Evolutionary conservation across 179 eudicot species (phyloP), one percentile per base, ranked within the genome.

Genomic region (Beta corolliflora): DNA sequence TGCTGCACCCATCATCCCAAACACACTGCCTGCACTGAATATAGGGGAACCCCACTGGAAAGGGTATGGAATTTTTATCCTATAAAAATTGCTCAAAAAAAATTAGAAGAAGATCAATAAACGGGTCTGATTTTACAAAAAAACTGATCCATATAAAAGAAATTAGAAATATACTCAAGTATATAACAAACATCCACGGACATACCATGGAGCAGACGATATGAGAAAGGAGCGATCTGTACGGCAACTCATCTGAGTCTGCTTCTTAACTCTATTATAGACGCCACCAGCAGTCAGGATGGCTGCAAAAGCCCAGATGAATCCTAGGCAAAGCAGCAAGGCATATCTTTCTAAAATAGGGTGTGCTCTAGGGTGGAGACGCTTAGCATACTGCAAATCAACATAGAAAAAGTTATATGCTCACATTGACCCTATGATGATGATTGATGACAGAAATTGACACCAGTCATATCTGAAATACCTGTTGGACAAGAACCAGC

Each of bases 1-100:
- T 66, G 97, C 93, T 65, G 99, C 98, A 58, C 99, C 99, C 91
- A 96, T 89, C 99, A 96, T 96, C 61, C 98, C 99, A 80, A 96
- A 93, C 78, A 94, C 97, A 83, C 95, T 94, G 82, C 97, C 88
- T 64, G 99, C 99, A 83, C 94, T 91, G 81, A 96, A 96, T 82
- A 96, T 87, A 8, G 98, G 98, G 67, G 95, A 29, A 76, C 99
- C 99, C 98, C 98, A 96, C 82, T 94, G 97, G 78, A 94, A 93
- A 48, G 99, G 98, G 83, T 96, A 94, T 0, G 98, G 93, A 65
- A 94, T 46, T 85, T 83, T 93, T 78, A 94, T 82, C 99, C 99
- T 96, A 63, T 96, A 63, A 14, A 86, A 83, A 71, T 50, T 66
- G 50, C 73, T 55, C 66, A n/a, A 81, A 8, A 72, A 64, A 79